Base-by-base conservation (phyloP, 108 stramenopile genomes). In the Skeletonema tropicum region DNA sequence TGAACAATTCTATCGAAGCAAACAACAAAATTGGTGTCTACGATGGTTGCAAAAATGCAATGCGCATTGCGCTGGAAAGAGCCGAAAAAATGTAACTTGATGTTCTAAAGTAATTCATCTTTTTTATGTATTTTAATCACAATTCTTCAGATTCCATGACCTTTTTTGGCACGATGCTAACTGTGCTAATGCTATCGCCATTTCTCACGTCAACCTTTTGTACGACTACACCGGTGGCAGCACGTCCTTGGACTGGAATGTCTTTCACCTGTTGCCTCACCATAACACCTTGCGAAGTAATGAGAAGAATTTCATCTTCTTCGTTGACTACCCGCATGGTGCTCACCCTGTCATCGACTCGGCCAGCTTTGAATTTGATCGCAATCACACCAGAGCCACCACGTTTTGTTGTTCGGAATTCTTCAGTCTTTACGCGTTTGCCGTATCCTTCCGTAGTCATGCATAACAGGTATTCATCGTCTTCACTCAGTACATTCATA, bases 191-290 rank as follows among this genome's bases (percentile, higher is more conserved):
- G n/a, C 64, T 64, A 74, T 97, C 94, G 3, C 89, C 92, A 57
- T 76, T 86, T 10, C 59, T 75, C 15, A 80, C 81, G 64, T 88
- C 91, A 26, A 96, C 70, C 67, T 92, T 91, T 82, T 98, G 97
- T 26, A 98, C 92, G 64, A 84, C 49, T 29, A 97, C 96, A 12
- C 98, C 98, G 6, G 93, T 98, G 33, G 95, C 95, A 26, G 90
- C 64, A 38, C 97, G 83, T 12, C 89, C 66, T 73, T 97, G 97
- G 46, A 65, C 73, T 17, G 94, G 67, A 57, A 98, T 97, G 36
- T 89, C 74, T 7, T 75, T 73, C 17, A 90, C 95, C 57, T 86
- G 78, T 71, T 97, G 96, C 69, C 98, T 78, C 23, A 96, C 96
- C 72, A 98, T 97, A 32, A 95, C 84, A 6, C 98, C 98, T 64